Evolutionary conservation across 177 flowering plant species (phyloP), one percentile per base, ranked within the genome.

Genomic region (Tripterygium wilfordii): DNA sequence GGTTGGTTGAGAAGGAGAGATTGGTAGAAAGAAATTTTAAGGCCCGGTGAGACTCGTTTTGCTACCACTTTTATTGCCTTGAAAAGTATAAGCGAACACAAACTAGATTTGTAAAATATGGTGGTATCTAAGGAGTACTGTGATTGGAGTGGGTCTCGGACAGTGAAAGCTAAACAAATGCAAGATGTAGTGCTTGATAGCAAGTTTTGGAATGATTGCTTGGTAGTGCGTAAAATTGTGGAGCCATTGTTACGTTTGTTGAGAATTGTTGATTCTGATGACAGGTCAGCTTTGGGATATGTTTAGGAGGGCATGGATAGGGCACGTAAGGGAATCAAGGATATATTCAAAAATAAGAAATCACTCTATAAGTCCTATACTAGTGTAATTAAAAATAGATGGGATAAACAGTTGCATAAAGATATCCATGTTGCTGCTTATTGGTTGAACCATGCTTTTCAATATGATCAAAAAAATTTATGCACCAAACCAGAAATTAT

Each of bases 241-340:
- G 25, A 3, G 6, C 42, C 25, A 12, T 25, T 2, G 9, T 19
- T 4, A n/a, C n/a, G n/a, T n/a, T n/a, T n/a, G n/a, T n/a, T n/a
- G n/a, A n/a, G n/a, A n/a, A n/a, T n/a, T n/a, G n/a, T n/a, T n/a
- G n/a, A n/a, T n/a, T n/a, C n/a, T n/a, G n/a, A n/a, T n/a, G n/a
- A n/a, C n/a, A n/a, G 9, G 10, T 14, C 42, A 4, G 23, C 25
- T 2, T 8, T 39, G 13, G 25, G 42, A 14, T 39, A 39, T 39
- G 42, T 39, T 19, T 39, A 39, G 8, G 25, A 39, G 16, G 42
- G 42, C 25, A 39, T 39, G 42, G 19, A 39, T 21, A 39, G 24
- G 42, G 42, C 42, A 19, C 23, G 25, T 12, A 18, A 39, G 25
- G 42, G 25, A 19, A n/a, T 39, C 16, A 39, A 39, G 25, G 10